These are phyloP conservation scores for Pseudopyrenochaeta lycopersici DNA, from an alignment of 2,329 filamentous ascomycete genomes.

Conservation along the genomic window DNA sequence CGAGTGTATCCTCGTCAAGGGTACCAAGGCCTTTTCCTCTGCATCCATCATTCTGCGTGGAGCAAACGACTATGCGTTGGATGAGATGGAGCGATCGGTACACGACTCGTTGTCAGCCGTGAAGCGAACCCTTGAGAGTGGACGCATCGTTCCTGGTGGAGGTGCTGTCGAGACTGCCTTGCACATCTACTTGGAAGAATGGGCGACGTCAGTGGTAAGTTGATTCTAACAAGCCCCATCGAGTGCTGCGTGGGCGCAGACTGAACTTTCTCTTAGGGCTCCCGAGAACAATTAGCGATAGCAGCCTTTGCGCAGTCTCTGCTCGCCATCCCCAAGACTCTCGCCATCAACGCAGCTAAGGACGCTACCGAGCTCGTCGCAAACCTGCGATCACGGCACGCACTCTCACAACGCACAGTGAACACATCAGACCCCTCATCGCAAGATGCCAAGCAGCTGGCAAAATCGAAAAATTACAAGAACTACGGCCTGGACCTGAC, in stretches of 20 bases:
- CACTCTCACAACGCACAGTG: slow-evolving; percentile 84
- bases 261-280: slow-evolving; percentile 63
- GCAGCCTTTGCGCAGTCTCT: slow-evolving; percentile 96
- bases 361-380: slow-evolving; percentile 95
- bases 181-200: slow-evolving; percentile 99
- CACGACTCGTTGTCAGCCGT: slow-evolving; percentile 97
- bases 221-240: neutral
- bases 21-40: slow-evolving; percentile 91
- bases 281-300: slow-evolving; percentile 95
- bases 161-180: slow-evolving; percentile 98
- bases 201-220: slow-evolving; percentile 89
- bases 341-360: slow-evolving; percentile 96
- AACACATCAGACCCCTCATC: slow-evolving; percentile 69
- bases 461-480: slow-evolving; percentile 96
- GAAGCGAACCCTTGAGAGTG: slow-evolving; percentile 95
- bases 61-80: slow-evolving; percentile 93
- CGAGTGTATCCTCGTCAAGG: slow-evolving; percentile 96
- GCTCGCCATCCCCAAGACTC: slow-evolving; percentile 92
- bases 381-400: slow-evolving; percentile 92
- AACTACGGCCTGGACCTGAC: slow-evolving; percentile 95
- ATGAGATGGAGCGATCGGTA: slow-evolving; percentile 99
- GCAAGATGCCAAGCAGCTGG: slow-evolving; percentile 87
- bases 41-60: slow-evolving; percentile 96
- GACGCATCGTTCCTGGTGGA: slow-evolving; percentile 94
- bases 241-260: neutral